These are phyloP conservation scores for Geotrichum phurueaensis DNA, from an alignment of 1,139 yeast genomes.

Conservation along the genomic window DNA sequence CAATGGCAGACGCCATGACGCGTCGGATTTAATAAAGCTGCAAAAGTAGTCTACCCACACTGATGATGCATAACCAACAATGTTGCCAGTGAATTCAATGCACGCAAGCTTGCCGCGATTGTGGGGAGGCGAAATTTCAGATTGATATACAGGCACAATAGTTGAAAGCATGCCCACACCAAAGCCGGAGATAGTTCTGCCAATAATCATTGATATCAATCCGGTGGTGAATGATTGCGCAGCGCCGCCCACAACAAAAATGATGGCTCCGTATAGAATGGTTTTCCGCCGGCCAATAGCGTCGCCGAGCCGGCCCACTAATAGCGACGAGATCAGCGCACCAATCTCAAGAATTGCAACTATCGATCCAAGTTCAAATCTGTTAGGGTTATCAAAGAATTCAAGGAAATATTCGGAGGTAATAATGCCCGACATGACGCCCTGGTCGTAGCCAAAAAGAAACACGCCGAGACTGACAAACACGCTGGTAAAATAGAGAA, in stretches of 20 bases:
- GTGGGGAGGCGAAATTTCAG: constrained; percentile 88
- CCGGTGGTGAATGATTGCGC: constrained; percentile 57
- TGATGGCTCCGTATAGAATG: constrained; percentile 71
- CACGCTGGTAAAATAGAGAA: constrained; percentile 64
- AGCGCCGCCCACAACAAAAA: constrained; percentile 76
- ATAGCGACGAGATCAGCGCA: constrained; percentile 69
- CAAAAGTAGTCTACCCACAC: constrained; percentile 89
- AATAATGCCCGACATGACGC: constrained; percentile 79
- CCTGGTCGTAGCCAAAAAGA: constrained; percentile 86
- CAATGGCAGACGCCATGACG: constrained; percentile 77
- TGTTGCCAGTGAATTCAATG: constrained; percentile 87
- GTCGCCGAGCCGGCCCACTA: constrained; percentile 75
- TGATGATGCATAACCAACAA: constrained; percentile 76
- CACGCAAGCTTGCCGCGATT: constrained; percentile 87
- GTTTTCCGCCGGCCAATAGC: constrained; percentile 74
- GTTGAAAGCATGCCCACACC: constrained; percentile 91
- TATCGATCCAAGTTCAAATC: constrained; percentile 68
- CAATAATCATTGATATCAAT: constrained; percentile 52
- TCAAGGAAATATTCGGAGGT: constrained; percentile 63
- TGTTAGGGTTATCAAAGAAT: constrained; percentile 66
- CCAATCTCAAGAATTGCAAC: constrained; percentile 83
- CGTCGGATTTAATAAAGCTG: constrained; percentile 53
- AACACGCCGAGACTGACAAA: constrained; percentile 82
- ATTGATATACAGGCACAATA: constrained; percentile 90
- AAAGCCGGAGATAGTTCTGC: constrained; percentile 75